phyloP scores from a whole-genome alignment of 2,329 filamentous ascomycete species.

The Teratosphaeria destructans region DNA sequence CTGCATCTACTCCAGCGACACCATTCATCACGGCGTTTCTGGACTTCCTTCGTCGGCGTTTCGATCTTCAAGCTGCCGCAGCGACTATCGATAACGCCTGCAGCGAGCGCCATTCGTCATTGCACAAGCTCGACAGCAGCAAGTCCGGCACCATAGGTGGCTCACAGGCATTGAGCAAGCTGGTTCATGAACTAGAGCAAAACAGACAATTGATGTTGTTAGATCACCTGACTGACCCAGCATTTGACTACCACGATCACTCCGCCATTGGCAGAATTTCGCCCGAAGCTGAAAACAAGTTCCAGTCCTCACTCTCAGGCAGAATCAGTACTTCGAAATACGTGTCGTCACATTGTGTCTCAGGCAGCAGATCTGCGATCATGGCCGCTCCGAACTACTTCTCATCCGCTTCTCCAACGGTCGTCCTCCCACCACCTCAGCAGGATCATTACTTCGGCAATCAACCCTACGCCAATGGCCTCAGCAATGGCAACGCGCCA shows the following conservation, averaged over 20 bases:
- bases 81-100: background rate
- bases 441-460: slow-evolving; percentile 24
- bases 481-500: slow-evolving; percentile 11
- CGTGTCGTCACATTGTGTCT: background rate
- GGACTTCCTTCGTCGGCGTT: background rate
- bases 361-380: slow-evolving; percentile 1
- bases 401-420: slow-evolving; percentile 37
- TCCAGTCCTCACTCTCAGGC: slow-evolving; percentile 5
- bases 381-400: slow-evolving; percentile 25
- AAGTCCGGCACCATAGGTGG: slow-evolving; percentile 17
- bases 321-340: background rate
- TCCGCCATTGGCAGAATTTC: slow-evolving; percentile 2
- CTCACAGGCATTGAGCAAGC: slow-evolving; percentile 17
- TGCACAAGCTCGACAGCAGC: background rate
- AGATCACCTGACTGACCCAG: slow-evolving; percentile 24
- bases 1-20: background rate
- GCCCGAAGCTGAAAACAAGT: background rate
- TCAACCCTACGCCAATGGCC: slow-evolving; percentile 16
- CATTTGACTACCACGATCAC: slow-evolving; percentile 6
- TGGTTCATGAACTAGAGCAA: slow-evolving; percentile 12
- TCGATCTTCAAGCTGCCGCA: background rate
- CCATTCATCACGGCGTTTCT: background rate
- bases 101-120: background rate
- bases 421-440: slow-evolving; percentile 34
- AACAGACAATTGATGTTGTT: slow-evolving; percentile 21